These are phyloP conservation scores for Aurinia saxatilis DNA, from an alignment of 345 rosid species.

Conservation along the genomic window DNA sequence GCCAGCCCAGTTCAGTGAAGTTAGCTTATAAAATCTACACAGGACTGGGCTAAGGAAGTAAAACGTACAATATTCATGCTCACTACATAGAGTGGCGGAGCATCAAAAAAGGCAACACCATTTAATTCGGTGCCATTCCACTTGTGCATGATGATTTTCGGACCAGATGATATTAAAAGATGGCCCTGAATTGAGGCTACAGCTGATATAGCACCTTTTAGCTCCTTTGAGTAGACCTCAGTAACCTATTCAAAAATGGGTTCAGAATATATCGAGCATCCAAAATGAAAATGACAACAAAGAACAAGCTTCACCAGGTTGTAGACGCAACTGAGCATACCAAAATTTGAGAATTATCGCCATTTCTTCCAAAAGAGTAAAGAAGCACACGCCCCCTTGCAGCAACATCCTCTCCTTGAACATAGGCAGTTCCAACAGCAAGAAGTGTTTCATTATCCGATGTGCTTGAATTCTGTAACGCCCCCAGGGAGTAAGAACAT, in stretches of 20 bases:
- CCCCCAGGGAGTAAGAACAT: constrained; percentile 11
- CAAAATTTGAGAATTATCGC: constrained; percentile 57
- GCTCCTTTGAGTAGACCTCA: constrained; percentile 89
- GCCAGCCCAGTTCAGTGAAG: neutral
- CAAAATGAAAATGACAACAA: constrained; percentile 3
- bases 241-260: constrained; percentile 45
- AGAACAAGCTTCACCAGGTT: neutral
- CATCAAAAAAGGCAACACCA: constrained; percentile 91
- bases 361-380: constrained; percentile 59
- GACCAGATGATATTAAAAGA: constrained; percentile 92
- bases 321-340: constrained; percentile 30
- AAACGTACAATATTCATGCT: constrained; percentile 90
- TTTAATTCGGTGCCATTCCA: constrained; percentile 90
- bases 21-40: constrained; percentile 1
- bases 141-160: constrained; percentile 82
- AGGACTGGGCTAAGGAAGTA: neutral
- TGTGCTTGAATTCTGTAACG: constrained; percentile 68
- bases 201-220: constrained; percentile 97
- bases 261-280: constrained; percentile 13
- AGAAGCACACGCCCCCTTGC: constrained; percentile 94
- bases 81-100: constrained; percentile 89
- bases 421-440: constrained; percentile 95
- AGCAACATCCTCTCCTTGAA: constrained; percentile 99
- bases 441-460: constrained; percentile 82
- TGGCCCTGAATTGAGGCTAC: constrained; percentile 97